Evolutionary conservation across 208 protist species (phyloP), one percentile per base, ranked within the genome.

Genomic region (Crithidia mellificae): DNA sequence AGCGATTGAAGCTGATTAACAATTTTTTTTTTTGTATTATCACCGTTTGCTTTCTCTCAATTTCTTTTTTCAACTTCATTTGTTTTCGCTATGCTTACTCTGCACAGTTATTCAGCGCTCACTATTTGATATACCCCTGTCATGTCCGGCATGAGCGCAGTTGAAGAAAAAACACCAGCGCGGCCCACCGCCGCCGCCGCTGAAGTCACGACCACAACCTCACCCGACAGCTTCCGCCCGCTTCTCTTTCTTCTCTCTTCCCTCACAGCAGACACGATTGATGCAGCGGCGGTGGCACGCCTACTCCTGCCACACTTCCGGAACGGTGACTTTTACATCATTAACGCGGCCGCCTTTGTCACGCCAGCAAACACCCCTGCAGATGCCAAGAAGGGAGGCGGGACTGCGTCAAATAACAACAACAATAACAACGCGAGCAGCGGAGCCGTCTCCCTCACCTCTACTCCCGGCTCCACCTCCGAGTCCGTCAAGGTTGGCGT

Each of bases 291-390:
- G 11, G 56, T 72, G 11, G 59, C 66, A 5, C 59, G 49, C 9
- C 73, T 62, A 14, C 67, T 74, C 27, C 66, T 69, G 55, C 52
- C 61, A 27, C 61, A 49, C 47, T 80, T 76, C 56, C 20, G 29
- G 17, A 36, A 25, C 30, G 56, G 24, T 43, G 44, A 63, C 34
- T 76, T 65, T n/a, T 77, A 74, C 38, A 17, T 66, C 57, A 59
- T 78, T 14, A 63, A 71, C 44, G 38, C 38, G 19, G 27, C 61
- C 24, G 22, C 25, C 4, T 11, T 41, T 4, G 39, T 24, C 6
- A 65, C 83, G 2, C 38, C 79, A 2, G 43, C 19, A 2, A 59
- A n/a, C 15, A 59, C 70, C 22, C 30, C 43, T 17, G 4, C 7
- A 0, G 70, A 76, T 7, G 36, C n/a, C 4, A 69, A 65, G 29